phyloP scores from a whole-genome alignment of 805 yeast genomes.

The Starmerella roubikii region DNA sequence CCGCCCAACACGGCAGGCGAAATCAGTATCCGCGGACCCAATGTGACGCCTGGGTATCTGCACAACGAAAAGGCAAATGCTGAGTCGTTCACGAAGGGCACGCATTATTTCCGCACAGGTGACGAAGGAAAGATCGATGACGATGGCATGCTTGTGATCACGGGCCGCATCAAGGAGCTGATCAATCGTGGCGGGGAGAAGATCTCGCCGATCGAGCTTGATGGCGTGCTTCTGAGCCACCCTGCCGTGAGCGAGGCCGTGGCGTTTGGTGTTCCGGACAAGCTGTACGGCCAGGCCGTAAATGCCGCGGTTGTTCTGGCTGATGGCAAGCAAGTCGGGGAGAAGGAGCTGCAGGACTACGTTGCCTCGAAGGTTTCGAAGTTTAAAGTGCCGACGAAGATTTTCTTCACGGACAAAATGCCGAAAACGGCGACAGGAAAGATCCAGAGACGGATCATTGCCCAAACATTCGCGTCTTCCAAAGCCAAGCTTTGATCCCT shows the following conservation, averaged over 20 bases:
- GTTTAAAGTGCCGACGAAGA: constrained; percentile 48
- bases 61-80: constrained; percentile 59
- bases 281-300: constrained; percentile 56
- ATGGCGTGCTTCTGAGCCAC: constrained; percentile 44
- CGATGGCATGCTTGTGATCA: constrained; percentile 46
- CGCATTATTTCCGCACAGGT: constrained; percentile 55
- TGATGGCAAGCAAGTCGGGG: constrained; percentile 26
- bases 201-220: constrained; percentile 60
- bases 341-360: constrained; percentile 35
- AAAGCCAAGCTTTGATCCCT: constrained; percentile 8
- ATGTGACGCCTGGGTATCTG: constrained; percentile 59
- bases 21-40: constrained; percentile 51
- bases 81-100: constrained; percentile 48
- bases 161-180: constrained; percentile 61
- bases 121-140: constrained; percentile 54
- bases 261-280: constrained; percentile 53
- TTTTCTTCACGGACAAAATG: constrained; percentile 44
- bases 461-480: constrained; percentile 29
- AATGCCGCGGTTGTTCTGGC: constrained; percentile 55
- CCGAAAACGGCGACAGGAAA: constrained; percentile 74
- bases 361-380: constrained; percentile 36
- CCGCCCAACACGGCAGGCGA: constrained; percentile 50
- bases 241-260: constrained; percentile 60
- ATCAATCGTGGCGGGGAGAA: constrained; percentile 71
- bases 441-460: constrained; percentile 54